phyloP scores from a whole-genome alignment of 2,329 filamentous ascomycete species.

The Tolypocladium endophyticum region DNA sequence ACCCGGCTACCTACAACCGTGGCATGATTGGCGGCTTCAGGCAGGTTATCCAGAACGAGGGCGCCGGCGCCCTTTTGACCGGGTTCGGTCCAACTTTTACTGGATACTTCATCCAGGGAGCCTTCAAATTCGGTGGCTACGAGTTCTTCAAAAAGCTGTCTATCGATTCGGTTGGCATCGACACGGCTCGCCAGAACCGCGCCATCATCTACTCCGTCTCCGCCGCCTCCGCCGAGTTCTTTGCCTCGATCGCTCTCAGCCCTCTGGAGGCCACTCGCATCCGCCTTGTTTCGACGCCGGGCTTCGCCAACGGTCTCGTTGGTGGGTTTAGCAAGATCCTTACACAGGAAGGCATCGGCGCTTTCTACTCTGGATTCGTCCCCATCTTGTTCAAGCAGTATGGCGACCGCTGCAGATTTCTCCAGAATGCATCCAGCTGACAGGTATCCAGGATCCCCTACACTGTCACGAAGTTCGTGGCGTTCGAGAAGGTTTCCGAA shows the following conservation, averaged over 20 bases:
- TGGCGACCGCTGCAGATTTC: conserved; percentile 5
- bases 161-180: conserved; percentile 70
- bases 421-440: too few relatives aligned
- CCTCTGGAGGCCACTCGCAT: conserved; percentile 89
- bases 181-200: conserved; percentile 67
- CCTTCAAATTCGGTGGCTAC: conserved; percentile 90
- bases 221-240: conserved; percentile 54
- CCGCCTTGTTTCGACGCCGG: conserved; percentile 80
- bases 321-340: conserved; percentile 75
- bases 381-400: conserved; percentile 59
- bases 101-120: conserved; percentile 89
- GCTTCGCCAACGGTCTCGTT: conserved; percentile 70
- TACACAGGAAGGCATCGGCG: conserved; percentile 70
- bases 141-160: conserved; percentile 93
- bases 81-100: conserved; percentile 77
- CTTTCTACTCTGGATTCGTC: conserved; percentile 87
- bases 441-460: conserved; percentile 59
- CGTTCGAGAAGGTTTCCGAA: conserved; percentile 82
- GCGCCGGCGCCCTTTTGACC: conserved; percentile 75
- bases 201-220: conserved; percentile 72
- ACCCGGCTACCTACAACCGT: conserved; percentile 79
- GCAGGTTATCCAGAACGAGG: conserved; percentile 75
- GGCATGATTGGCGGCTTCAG: conserved; percentile 79
- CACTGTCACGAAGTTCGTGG: conserved; percentile 93
- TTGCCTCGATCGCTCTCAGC: conserved; percentile 75